phyloP scores from a whole-genome alignment of 2,329 filamentous ascomycete species.

The Botryotinia narcissicola region DNA sequence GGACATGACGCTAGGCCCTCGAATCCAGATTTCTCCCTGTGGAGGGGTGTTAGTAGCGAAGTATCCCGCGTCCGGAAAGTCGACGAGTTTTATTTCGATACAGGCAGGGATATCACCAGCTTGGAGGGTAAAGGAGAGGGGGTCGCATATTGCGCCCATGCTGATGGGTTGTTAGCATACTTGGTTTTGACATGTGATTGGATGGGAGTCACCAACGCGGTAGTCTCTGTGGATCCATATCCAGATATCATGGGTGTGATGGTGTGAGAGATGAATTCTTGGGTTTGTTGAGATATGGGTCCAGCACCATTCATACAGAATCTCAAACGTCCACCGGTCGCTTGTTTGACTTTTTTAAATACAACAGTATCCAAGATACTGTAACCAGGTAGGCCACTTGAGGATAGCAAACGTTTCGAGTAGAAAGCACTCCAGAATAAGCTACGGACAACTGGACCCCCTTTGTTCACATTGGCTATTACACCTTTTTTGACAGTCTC shows the following conservation, averaged over 20 bases:
- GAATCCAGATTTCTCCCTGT: conserved; percentile 73
- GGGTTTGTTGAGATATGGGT: conserved; percentile 80
- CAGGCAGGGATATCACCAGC: conserved; percentile 73
- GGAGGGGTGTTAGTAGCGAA: conserved; percentile 51
- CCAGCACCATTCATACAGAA: conserved; percentile 93
- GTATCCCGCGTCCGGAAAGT: conserved; percentile 83
- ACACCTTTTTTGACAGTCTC: conserved; percentile 97
- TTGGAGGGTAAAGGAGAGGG: conserved; percentile 73
- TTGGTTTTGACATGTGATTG: too few species aligned
- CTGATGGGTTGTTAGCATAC: conserved; percentile 52
- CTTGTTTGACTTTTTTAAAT: conserved; percentile 85
- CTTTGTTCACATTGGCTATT: conserved; percentile 61
- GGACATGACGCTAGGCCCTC: conserved; percentile 76
- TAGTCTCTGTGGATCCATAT: conserved; percentile 91
- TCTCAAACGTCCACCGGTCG: conserved; percentile 81
- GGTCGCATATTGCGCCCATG: conserved; percentile 76
- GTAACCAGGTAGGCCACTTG: conserved; percentile 59
- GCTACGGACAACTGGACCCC: conserved; percentile 63
- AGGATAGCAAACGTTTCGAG: conserved; percentile 45
- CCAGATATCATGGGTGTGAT: conserved; percentile 90
- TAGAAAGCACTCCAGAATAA: conserved; percentile 69
- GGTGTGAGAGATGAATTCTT: conserved; percentile 83
- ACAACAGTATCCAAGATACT: conserved; percentile 74
- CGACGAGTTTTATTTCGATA: conserved; percentile 86
- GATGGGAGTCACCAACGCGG: conserved; percentile 45